These are phyloP conservation scores for Cerioporus squamosus DNA, from an alignment of 1,284 basidiomycete species.

Conservation along the genomic window DNA sequence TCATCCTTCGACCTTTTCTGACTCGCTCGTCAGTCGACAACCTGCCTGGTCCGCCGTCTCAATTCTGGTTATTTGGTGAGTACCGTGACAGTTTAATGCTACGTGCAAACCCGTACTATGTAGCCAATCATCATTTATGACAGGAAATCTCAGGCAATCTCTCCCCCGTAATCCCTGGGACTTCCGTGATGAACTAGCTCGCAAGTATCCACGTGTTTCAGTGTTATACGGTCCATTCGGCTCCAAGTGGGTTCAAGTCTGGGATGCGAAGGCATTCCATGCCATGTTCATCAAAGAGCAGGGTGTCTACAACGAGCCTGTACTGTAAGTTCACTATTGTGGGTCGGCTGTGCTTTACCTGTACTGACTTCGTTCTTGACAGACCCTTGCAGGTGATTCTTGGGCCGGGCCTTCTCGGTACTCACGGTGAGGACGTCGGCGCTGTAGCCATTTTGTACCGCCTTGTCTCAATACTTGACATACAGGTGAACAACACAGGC, in stretches of 20 bases:
- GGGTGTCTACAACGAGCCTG: conserved; percentile 32
- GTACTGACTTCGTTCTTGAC: neutral
- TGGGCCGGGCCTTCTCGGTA: conserved; percentile 22
- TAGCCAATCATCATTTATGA: too few species aligned
- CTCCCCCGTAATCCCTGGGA: conserved; percentile 16
- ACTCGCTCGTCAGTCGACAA: conserved; percentile 15
- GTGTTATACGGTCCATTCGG: neutral
- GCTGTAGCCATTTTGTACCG: too few species aligned
- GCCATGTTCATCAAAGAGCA: conserved; percentile 38
- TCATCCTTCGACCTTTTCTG: conserved; percentile 6
- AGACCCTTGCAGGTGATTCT: conserved; percentile 13
- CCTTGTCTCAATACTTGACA: neutral
- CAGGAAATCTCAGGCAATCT: conserved; percentile 18
- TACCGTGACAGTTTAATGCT: neutral
- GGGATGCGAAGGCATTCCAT: conserved; percentile 33
- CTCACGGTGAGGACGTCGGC: conserved; percentile 2
- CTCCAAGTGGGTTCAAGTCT: conserved; percentile 20
- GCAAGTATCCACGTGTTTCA: conserved; percentile 11
- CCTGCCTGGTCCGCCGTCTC: conserved; percentile 15
- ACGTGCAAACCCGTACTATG: neutral
- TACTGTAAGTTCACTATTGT: conserved; percentile 2
- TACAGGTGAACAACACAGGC: conserved; percentile 25
- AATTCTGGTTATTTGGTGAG: conserved; percentile 10
- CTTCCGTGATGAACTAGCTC: conserved; percentile 8
- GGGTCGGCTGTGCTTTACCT: neutral